Conservation (phyloP, 2,329 filamentous ascomycete species). For the Botrytis sinoallii region DNA sequence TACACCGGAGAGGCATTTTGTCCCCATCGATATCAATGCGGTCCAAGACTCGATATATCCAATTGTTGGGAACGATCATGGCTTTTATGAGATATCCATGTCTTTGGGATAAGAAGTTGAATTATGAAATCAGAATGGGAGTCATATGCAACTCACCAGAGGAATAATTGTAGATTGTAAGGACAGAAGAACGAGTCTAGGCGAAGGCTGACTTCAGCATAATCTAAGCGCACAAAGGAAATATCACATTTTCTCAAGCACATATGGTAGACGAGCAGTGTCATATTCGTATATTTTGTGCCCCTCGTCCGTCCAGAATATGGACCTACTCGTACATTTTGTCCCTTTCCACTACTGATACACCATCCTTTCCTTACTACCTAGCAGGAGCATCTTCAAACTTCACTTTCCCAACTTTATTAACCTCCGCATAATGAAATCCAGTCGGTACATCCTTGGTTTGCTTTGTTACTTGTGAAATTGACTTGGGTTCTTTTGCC, state of each 20-base stretch:
- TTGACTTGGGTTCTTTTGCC: slow-evolving; percentile 41
- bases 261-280: background rate
- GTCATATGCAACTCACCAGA: no score
- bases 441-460: slow-evolving; percentile 42
- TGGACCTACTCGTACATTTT: slow-evolving; percentile 13
- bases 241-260: background rate
- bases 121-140: background rate
- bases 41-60: background rate
- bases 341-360: slow-evolving; percentile 1
- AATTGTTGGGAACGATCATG: background rate
- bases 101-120: no score
- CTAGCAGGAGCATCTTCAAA: slow-evolving; percentile 42
- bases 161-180: background rate
- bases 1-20: background rate
- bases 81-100: background rate
- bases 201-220: slow-evolving; percentile 9
- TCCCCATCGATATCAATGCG: background rate
- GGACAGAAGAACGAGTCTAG: background rate
- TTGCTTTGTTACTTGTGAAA: slow-evolving; percentile 33
- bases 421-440: slow-evolving; percentile 55
- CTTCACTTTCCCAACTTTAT: slow-evolving; percentile 61
- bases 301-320: background rate
- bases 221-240: background rate
- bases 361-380: background rate
- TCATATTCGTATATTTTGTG: slow-evolving; percentile 1